These are phyloP conservation scores for Quillaja saponaria DNA, from an alignment of 306 rosid species.

Conservation along the genomic window DNA sequence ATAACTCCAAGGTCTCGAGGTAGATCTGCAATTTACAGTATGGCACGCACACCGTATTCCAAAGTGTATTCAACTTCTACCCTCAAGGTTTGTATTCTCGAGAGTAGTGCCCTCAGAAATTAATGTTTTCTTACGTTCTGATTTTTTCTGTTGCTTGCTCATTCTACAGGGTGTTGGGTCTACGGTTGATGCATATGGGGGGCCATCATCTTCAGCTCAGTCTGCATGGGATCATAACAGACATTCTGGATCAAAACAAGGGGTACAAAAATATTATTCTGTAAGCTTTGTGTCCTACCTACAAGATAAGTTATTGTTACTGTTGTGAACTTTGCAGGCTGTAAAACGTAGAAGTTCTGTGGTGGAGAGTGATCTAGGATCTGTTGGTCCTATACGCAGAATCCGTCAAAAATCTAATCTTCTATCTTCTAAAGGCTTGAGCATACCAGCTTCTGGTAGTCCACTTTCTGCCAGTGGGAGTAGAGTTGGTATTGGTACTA, in stretches of 20 bases:
- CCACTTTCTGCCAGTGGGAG: slow-evolving; percentile 39
- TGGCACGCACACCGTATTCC: slow-evolving; percentile 87
- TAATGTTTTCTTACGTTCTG: background rate
- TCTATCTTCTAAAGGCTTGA: slow-evolving; percentile 56
- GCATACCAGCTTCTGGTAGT: slow-evolving; percentile 50
- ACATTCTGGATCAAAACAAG: slow-evolving; percentile 52
- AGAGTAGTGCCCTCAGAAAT: background rate
- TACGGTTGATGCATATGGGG: slow-evolving; percentile 42
- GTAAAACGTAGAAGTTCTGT: slow-evolving; percentile 66
- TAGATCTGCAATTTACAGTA: slow-evolving; percentile 81
- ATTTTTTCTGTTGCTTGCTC: slow-evolving; percentile 26
- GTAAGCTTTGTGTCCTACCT: slow-evolving; percentile 16
- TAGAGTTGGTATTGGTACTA: slow-evolving; percentile 39
- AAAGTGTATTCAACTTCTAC: slow-evolving; percentile 50
- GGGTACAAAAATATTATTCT: slow-evolving; percentile 43
- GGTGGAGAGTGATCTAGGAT: slow-evolving; percentile 74
- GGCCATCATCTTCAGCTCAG: slow-evolving; percentile 59
- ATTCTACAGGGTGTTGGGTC: slow-evolving; percentile 49
- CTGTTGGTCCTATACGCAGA: slow-evolving; percentile 79
- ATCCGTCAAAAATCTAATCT: slow-evolving; percentile 78
- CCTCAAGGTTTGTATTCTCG: slow-evolving; percentile 54
- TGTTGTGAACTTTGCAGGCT: slow-evolving; percentile 38
- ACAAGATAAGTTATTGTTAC: slow-evolving; percentile 10
- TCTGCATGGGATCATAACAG: slow-evolving; percentile 49
- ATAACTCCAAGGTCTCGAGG: slow-evolving; percentile 77